phyloP scores from a whole-genome alignment of 345 rosid species.

The Conringia planisiliqua region DNA sequence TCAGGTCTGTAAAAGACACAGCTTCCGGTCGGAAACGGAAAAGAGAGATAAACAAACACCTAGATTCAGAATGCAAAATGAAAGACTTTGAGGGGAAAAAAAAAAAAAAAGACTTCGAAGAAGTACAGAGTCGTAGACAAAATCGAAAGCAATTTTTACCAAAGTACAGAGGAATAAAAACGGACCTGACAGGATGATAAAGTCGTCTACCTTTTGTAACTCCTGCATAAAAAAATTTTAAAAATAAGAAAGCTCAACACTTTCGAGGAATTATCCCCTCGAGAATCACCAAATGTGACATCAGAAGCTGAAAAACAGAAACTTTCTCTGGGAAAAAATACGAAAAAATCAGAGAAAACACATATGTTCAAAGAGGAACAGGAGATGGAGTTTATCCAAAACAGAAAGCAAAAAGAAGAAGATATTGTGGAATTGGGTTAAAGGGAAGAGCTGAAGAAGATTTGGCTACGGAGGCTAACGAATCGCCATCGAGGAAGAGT shows the following conservation, averaged over 20 bases:
- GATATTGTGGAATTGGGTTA: neutral
- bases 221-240: neutral
- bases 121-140: neutral
- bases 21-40: neutral
- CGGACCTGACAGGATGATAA: slow-evolving; percentile 20
- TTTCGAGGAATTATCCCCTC: neutral
- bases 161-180: neutral
- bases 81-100: neutral
- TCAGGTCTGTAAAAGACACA: neutral
- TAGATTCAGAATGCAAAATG: neutral
- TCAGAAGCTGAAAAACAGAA: neutral
- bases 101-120: neutral
- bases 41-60: neutral
- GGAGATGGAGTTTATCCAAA: neutral
- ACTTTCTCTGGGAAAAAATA: neutral
- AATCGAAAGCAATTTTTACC: neutral
- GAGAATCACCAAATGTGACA: slow-evolving; percentile 27
- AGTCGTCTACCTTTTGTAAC: slow-evolving; percentile 5
- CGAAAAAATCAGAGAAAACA: neutral
- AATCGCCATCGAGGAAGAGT: slow-evolving; percentile 23
- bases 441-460: neutral
- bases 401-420: neutral
- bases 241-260: neutral
- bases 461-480: slow-evolving; percentile 23
- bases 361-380: neutral